Conservation (phyloP, 495 filamentous ascomycete species). For the Gamarada debralockiae region DNA sequence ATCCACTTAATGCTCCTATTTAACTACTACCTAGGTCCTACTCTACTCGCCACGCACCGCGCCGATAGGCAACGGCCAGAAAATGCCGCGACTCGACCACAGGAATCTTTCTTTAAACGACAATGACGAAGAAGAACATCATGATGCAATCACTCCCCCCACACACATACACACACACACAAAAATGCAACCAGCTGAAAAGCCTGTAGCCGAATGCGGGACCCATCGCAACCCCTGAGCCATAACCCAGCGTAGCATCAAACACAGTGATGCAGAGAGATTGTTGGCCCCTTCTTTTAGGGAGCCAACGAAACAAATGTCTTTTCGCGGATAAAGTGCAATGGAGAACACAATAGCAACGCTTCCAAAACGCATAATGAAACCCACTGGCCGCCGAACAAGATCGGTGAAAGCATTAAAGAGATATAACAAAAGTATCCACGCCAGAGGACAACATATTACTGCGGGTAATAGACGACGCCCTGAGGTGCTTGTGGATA, state of each 20-base stretch:
- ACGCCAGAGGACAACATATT: slow-evolving; percentile 10
- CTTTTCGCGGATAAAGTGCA: slow-evolving; percentile 17
- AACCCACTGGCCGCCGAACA: slow-evolving; percentile 23
- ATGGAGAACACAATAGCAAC: slow-evolving; percentile 19
- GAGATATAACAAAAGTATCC: slow-evolving; percentile 23
- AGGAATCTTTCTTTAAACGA: slow-evolving; percentile 25
- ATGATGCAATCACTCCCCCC: slow-evolving; percentile 13
- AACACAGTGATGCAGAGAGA: slow-evolving; percentile 8
- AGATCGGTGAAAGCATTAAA: slow-evolving; percentile 29
- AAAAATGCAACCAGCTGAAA: slow-evolving; percentile 21
- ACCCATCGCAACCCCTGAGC: too few species aligned
- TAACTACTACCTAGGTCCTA: slow-evolving; percentile 21
- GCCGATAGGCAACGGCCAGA: slow-evolving; percentile 3
- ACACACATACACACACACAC: too few species aligned
- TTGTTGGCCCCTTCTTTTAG: slow-evolving; percentile 9
- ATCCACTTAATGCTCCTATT: slow-evolving; percentile 10
- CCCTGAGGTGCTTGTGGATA: slow-evolving; percentile 58
- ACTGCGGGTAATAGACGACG: slow-evolving; percentile 69
- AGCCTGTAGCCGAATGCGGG: slow-evolving; percentile 13
- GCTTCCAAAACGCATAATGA: slow-evolving; percentile 28
- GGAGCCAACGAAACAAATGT: slow-evolving; percentile 18
- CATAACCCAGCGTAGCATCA: slow-evolving; percentile 8
- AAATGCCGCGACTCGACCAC: slow-evolving; percentile 2
- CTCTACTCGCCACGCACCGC: slow-evolving; percentile 11
- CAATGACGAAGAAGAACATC: slow-evolving; percentile 25